phyloP scores from a whole-genome alignment of 2,329 filamentous ascomycete genomes.

The Verticillium isaacii region DNA sequence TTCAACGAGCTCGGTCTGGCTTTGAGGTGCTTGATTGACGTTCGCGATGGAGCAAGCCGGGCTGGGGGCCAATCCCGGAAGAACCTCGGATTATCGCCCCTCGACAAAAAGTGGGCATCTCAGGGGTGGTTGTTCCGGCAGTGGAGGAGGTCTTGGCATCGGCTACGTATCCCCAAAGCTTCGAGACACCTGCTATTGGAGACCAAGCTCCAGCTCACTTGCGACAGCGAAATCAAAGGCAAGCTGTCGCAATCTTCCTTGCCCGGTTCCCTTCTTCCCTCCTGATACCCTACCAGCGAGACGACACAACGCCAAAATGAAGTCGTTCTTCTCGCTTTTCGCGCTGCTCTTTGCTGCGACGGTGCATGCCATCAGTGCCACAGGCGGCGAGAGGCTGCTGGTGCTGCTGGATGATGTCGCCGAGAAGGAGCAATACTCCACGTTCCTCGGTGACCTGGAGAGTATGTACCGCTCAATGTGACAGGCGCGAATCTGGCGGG shows the following conservation, averaged over 20 bases:
- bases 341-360: conserved; percentile 61
- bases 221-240: conserved; percentile 1
- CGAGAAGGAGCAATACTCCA: conserved; percentile 78
- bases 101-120: background rate
- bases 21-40: conserved; percentile 1
- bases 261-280: conserved; percentile 14
- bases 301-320: conserved; percentile 50
- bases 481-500: conserved; percentile 12
- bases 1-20: background rate
- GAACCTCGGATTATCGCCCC: background rate
- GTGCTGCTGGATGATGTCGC: conserved; percentile 79
- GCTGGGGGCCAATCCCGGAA: background rate
- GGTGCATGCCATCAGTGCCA: conserved; percentile 72
- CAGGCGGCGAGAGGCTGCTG: conserved; percentile 76
- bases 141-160: conserved; percentile 9
- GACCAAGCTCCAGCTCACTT: conserved; percentile 1
- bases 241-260: conserved; percentile 15
- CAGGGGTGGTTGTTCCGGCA: background rate
- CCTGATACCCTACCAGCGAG: conserved; percentile 8
- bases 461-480: conserved; percentile 38
- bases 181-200: conserved; percentile 6
- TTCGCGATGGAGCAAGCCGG: background rate
- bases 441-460: conserved; percentile 70
- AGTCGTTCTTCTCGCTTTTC: conserved; percentile 63
- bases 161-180: conserved; percentile 19